Base-by-base conservation (phyloP, 768 basidiomycete genomes). In the Leccinum variicolor region DNA sequence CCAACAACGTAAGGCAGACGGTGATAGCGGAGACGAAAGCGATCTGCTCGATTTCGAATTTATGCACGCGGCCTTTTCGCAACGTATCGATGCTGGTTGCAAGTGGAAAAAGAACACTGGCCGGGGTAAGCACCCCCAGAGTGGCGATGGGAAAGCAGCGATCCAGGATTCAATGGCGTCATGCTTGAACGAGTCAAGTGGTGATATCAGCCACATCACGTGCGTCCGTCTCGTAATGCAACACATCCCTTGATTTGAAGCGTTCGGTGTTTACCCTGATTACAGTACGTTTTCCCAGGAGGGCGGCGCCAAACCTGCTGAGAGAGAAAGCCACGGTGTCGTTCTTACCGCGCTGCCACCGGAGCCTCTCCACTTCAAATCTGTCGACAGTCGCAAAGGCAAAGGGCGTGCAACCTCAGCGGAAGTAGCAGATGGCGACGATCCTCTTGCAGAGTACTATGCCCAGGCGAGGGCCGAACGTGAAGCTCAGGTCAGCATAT, bases 391-490 rank as follows among this genome's bases (percentile, higher is more conserved):
- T 36, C 52, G 31, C 36, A 60, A 56, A 25, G n/a, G 25, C 25
- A 43, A 53, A n/a, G 53, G 33, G 2, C 54, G 8, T 39, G 56
- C 52, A 31, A 34, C 9, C 41, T 50, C 50, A 17, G 48, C 41
- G 21, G 51, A 48, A 39, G 58, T 49, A 28, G 33, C 26, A 14
- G 62, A 59, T 34, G 54, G 21, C 14, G 61, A 59, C 39, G 88
- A 90, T 65, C 86, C 89, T 0, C 73, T 90, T 53, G 81, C 81
- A 1, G 80, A 84, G 59, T 89, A 86, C 64, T 90, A 89, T 63
- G 77, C 73, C 3, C 71, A 77, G 62, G 89, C 87, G 2, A 78
- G 71, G 50, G 81, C 76, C 17, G 79, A 82, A 39, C 69, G 63
- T 25, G 80, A 82, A 25, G 74, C 69, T 15, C 71, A 69, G 57